Base-by-base conservation (phyloP, 805 yeast species). In the Saccharomyces jurei region DNA sequence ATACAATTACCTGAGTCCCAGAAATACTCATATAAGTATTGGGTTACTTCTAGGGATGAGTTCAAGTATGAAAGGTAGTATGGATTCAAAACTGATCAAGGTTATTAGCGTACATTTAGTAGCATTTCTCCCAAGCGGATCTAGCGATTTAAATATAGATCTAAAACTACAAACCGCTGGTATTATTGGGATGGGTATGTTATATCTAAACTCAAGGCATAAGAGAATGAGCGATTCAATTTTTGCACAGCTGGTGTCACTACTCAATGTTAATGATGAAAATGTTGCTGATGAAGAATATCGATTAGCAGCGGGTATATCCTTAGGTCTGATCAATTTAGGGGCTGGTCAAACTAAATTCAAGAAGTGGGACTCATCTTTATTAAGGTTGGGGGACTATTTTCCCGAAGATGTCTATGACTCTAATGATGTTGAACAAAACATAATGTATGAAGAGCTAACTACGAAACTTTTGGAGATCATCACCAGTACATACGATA, bases 41-140 rank as follows among this genome's bases (percentile, higher is more conserved):
- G 98, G 97, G 0, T 74, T 94, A 48, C 72, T 94, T 36, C 71
- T 94, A 17, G 99, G 99, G 0, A 86, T 92, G 89, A 83, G 97
- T 21, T 97, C 97, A 0, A 88, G 97, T 69, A 74, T 83, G 55
- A 76, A 76, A 60, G 91, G 97, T 1, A 75, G 91, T 0, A 87
- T 87, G 89, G 91, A 94, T 72, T 75, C 83, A 48, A 90, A 89
- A 62, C 73, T 94, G 49, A 89, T 97, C 0, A 92, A 90, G 64
- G 96, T 94, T 0, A 73, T 94, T 46, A 86, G 96, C 5, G 97
- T 94, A 17, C 99, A 94, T 69, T 88, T 94, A 13, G 90, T 87
- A 13, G 97, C 97, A 0, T 71, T 94, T 32, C 74, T 95, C 28
- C 99, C 99, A 0, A 81, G 81, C 11, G 97, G 97, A 0, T 90